These are phyloP conservation scores for Phytophthora cajani DNA, from an alignment of 352 stramenopile species.

Conservation along the genomic window DNA sequence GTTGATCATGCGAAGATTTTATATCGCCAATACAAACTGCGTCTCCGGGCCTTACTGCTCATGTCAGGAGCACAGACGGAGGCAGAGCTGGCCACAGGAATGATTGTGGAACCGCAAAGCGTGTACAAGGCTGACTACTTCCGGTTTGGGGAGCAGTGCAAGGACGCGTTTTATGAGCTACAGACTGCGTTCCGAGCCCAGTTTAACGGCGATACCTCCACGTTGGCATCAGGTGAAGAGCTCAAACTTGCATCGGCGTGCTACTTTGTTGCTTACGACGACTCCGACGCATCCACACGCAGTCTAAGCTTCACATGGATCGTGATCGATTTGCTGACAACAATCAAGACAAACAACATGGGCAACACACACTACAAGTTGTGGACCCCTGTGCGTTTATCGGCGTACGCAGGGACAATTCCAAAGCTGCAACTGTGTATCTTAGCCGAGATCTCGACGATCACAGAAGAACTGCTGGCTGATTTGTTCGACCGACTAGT, in stretches of 20 bases:
- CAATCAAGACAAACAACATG: constrained; percentile 44
- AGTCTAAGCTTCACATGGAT: constrained; percentile 81
- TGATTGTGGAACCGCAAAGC: constrained; percentile 67
- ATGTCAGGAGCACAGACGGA: constrained; percentile 72
- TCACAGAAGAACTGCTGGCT: constrained; percentile 56
- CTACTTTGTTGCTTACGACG: constrained; percentile 70
- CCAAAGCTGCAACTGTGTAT: constrained; percentile 71
- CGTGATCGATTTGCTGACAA: constrained; percentile 58
- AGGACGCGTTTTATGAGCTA: constrained; percentile 64
- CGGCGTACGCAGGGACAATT: constrained; percentile 40
- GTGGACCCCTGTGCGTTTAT: constrained; percentile 36
- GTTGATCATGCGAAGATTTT: constrained; percentile 43
- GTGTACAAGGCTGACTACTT: constrained; percentile 81
- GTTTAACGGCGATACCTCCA: constrained; percentile 45
- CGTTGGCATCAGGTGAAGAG: constrained; percentile 25
- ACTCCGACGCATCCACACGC: constrained; percentile 39
- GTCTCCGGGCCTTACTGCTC: constrained; percentile 54
- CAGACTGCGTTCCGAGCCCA: constrained; percentile 55
- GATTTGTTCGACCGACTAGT: constrained; percentile 75
- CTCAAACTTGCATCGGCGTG: constrained; percentile 68
- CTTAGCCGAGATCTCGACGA: constrained; percentile 55
- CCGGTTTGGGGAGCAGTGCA: constrained; percentile 74
- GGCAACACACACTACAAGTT: constrained; percentile 22
- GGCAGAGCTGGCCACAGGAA: constrained; percentile 74
- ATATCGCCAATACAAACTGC: constrained; percentile 76